These are phyloP conservation scores for Stephanodiscus minutulus DNA, from an alignment of 108 stramenopile genomes.

Conservation along the genomic window DNA sequence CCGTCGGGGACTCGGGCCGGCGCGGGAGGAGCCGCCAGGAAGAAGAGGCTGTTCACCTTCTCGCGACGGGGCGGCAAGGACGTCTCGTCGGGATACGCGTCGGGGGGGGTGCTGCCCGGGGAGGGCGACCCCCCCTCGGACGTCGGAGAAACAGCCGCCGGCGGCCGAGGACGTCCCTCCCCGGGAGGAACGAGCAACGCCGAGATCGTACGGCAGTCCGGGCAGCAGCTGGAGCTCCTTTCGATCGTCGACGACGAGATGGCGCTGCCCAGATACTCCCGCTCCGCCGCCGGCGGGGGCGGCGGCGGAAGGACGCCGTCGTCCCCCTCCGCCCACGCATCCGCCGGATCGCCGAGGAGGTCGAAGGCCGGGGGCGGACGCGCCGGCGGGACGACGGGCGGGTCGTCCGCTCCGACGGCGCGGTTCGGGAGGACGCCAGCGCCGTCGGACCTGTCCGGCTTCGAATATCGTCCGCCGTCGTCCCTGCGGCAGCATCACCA, in stretches of 20 bases:
- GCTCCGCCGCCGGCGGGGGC: constrained; percentile 1
- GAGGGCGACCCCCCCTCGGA: neutral
- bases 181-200: constrained; percentile 8
- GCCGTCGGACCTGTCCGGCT: constrained; percentile 40
- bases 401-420: constrained; percentile 17
- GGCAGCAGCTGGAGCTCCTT: constrained; percentile 40
- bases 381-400: neutral
- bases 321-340: constrained; percentile 1
- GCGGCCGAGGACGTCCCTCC: neutral
- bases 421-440: constrained; percentile 36
- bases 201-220: constrained; percentile 26
- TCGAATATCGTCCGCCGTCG: constrained; percentile 35
- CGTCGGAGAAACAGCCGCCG: neutral
- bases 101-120: constrained; percentile 8
- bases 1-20: constrained; percentile 9
- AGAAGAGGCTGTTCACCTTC: constrained; percentile 42
- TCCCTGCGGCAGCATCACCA: neutral
- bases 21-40: neutral
- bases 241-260: constrained; percentile 48
- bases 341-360: constrained; percentile 20
- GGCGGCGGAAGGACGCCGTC: neutral
- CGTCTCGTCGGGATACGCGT: constrained; percentile 10
- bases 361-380: constrained; percentile 1
- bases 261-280: constrained; percentile 34
- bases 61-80: constrained; percentile 22